Evolutionary conservation across 257 asterid genomes (phyloP).

Genomic region (Buddleja alternifolia): DNA sequence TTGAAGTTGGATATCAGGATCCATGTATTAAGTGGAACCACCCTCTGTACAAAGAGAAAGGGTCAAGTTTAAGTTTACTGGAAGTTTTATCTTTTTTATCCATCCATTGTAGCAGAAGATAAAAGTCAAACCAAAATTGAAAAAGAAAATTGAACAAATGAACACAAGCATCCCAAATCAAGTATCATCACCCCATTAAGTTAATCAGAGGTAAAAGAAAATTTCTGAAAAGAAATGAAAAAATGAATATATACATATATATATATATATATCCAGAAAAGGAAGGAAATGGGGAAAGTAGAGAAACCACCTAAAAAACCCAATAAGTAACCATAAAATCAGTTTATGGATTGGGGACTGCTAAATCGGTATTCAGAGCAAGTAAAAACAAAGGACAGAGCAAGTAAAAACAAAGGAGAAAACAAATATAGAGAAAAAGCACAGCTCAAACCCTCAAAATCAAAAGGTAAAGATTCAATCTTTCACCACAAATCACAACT

Average conservation of each 20-base stretch:
- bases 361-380: constrained; percentile 34
- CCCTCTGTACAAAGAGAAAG: constrained; percentile 46
- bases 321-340: constrained; percentile 35
- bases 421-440: background rate
- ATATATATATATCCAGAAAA: constrained; percentile 17
- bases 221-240: background rate
- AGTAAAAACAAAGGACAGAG: constrained; percentile 28
- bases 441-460: constrained; percentile 25
- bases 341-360: constrained; percentile 29
- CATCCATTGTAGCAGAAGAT: constrained; percentile 16
- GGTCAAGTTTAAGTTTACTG: background rate
- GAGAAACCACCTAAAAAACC: constrained; percentile 37
- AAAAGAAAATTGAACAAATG: background rate
- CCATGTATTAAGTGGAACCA: constrained; percentile 91
- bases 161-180: constrained; percentile 12
- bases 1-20: constrained; percentile 85
- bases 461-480: constrained; percentile 33
- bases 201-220: constrained; percentile 14
- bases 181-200: constrained; percentile 13
- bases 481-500: constrained; percentile 25
- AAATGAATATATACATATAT: background rate
- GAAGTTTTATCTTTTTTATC: background rate
- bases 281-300: constrained; percentile 35
- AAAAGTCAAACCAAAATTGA: background rate
- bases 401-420: constrained; percentile 29